Conservation (phyloP, 345 rosid species). For the Linum lewisii region DNA sequence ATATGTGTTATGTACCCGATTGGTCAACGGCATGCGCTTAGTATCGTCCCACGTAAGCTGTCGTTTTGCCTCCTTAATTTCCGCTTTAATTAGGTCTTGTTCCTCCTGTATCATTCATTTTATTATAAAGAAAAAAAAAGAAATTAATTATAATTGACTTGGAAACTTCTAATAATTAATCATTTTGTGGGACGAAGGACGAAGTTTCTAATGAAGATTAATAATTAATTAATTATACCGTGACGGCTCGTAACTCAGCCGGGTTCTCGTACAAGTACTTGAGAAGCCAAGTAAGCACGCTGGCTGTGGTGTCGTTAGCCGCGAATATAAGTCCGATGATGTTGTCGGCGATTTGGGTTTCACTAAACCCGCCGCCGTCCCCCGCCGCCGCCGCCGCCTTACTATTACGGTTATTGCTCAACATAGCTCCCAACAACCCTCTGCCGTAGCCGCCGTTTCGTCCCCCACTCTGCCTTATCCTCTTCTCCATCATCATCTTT, state of each 20-base stretch:
- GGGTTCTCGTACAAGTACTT: conserved; percentile 72
- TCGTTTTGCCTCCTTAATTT: conserved; percentile 41
- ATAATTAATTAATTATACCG: conserved; percentile 25
- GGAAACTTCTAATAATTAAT: no score
- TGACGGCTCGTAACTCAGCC: conserved; percentile 47
- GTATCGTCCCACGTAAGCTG: conserved; percentile 85
- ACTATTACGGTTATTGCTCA: conserved; percentile 6
- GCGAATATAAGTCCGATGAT: conserved; percentile 90
- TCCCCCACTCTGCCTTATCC: conserved; percentile 33
- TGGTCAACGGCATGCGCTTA: conserved; percentile 73
- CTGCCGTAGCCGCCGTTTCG: conserved; percentile 54
- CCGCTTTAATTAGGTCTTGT: conserved; percentile 43
- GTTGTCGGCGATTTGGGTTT: conserved; percentile 83
- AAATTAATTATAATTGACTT: not conserved
- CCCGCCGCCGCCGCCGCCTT: no score
- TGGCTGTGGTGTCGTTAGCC: conserved; percentile 94
- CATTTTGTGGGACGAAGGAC: not conserved
- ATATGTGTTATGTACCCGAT: conserved; percentile 55
- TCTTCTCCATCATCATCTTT: conserved; percentile 50
- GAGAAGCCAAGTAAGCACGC: conserved; percentile 73
- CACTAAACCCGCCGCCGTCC: conserved; percentile 28
- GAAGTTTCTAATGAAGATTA: not conserved
- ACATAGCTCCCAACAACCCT: conserved; percentile 38
- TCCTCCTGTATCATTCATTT: conserved; percentile 39
- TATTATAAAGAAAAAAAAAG: no score